Evolutionary conservation across 2,329 filamentous ascomycete species (phyloP).

Genomic region (Colletotrichum kahawae): DNA sequence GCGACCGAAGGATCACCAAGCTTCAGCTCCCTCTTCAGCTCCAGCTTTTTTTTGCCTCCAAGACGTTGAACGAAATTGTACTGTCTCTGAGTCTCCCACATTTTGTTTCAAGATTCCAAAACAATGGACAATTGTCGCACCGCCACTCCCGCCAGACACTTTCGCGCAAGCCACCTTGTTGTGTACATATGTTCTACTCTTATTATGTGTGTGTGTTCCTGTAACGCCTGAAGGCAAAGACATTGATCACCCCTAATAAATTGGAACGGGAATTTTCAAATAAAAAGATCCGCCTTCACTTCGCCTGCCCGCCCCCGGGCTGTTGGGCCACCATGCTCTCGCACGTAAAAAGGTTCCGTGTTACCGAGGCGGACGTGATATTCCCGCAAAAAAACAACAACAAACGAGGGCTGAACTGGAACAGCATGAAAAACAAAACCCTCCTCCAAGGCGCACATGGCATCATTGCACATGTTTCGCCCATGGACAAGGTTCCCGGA

Average conservation of each 20-base stretch:
- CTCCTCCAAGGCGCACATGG: not conserved
- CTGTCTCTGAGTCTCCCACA: not conserved
- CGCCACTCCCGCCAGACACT: slow-evolving; percentile 1
- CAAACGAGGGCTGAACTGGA: not conserved
- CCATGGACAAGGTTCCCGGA: not conserved
- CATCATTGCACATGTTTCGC: not conserved
- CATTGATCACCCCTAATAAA: not conserved
- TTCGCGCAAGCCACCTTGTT: not conserved
- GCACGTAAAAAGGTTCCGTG: not conserved
- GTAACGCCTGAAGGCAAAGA: not conserved
- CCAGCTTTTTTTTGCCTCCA: not conserved
- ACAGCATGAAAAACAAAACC: not conserved
- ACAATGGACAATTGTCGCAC: slow-evolving; percentile 2
- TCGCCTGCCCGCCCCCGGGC: not conserved
- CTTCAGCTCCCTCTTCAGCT: not conserved
- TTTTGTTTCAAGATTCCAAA: not conserved
- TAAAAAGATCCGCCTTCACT: not conserved
- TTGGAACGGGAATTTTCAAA: not conserved
- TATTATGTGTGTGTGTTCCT: not conserved
- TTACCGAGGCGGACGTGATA: not conserved
- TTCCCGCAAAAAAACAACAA: not conserved
- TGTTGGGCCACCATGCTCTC: not conserved
- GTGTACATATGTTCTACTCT: not conserved
- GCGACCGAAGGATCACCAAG: not conserved
- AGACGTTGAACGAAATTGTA: not conserved